Conservation (phyloP, 257 asterid species). For the Leonotis leonurus region DNA sequence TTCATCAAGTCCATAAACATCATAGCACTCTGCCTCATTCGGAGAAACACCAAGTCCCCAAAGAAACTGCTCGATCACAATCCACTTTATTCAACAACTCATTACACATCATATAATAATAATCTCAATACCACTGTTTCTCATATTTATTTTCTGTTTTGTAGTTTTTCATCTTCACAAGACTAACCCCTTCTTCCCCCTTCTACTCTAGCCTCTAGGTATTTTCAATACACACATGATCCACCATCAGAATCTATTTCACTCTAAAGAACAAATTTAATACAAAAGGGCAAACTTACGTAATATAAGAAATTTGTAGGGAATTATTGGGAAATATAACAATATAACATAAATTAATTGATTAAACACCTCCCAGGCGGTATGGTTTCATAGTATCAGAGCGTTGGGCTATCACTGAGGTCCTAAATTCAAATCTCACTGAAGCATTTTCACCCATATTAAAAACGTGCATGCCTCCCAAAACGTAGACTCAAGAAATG, state of each 20-base stretch:
- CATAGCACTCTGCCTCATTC: constrained; percentile 76
- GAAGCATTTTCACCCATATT: no score
- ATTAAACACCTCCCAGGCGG: no score
- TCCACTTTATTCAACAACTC: background rate
- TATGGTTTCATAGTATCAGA: no score
- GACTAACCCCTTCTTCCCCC: background rate
- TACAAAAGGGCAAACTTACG: no score
- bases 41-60: constrained; percentile 89
- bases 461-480: no score
- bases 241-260: background rate
- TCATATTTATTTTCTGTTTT: background rate
- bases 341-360: no score
- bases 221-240: background rate
- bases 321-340: no score
- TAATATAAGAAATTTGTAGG: background rate
- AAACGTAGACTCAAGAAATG: no score
- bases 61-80: constrained; percentile 51
- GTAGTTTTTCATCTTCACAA: background rate
- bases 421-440: no score
- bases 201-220: background rate
- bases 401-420: no score
- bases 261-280: no score
- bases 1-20: constrained; percentile 92
- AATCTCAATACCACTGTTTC: background rate
- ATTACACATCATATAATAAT: background rate